These are phyloP conservation scores for Aaosphaeria pasadenensis DNA, from an alignment of 2,329 filamentous ascomycete species.

Conservation along the genomic window DNA sequence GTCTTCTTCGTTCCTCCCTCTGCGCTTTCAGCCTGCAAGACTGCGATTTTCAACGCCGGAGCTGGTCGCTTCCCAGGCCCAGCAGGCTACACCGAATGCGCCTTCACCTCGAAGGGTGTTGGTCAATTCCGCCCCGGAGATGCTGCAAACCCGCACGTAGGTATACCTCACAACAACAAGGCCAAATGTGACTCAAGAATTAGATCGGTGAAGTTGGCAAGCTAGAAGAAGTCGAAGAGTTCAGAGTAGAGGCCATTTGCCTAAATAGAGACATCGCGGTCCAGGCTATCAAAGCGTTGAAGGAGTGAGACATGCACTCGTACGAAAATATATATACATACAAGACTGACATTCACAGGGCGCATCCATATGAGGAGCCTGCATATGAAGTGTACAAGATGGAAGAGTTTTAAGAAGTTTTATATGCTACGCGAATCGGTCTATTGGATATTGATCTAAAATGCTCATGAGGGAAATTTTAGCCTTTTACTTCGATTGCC, in stretches of 20 bases:
- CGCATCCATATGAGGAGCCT: constrained; percentile 46
- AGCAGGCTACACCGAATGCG: constrained; percentile 43
- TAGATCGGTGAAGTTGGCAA: constrained; percentile 56
- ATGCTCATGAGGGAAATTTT: not conserved
- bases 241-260: constrained; percentile 62
- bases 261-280: constrained; percentile 56
- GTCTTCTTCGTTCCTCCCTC: constrained; percentile 44
- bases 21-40: constrained; percentile 38
- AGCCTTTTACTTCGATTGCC: constrained; percentile 1
- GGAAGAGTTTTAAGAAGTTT: constrained; percentile 37
- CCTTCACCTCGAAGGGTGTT: constrained; percentile 48
- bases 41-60: constrained; percentile 45
- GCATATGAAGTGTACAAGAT: constrained; percentile 47
- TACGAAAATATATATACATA: not conserved
- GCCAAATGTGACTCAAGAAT: too few species aligned
- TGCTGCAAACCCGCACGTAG: constrained; percentile 56
- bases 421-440: not conserved
- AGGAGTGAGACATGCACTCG: constrained; percentile 49
- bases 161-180: not conserved
- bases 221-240: constrained; percentile 60
- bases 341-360: constrained; percentile 20
- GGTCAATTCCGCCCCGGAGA: constrained; percentile 66
- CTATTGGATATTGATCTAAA: not conserved
- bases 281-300: constrained; percentile 62
- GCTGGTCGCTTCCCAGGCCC: constrained; percentile 43